Base-by-base conservation (phyloP, 1,284 basidiomycete species). In the Xanthoconium separans region DNA sequence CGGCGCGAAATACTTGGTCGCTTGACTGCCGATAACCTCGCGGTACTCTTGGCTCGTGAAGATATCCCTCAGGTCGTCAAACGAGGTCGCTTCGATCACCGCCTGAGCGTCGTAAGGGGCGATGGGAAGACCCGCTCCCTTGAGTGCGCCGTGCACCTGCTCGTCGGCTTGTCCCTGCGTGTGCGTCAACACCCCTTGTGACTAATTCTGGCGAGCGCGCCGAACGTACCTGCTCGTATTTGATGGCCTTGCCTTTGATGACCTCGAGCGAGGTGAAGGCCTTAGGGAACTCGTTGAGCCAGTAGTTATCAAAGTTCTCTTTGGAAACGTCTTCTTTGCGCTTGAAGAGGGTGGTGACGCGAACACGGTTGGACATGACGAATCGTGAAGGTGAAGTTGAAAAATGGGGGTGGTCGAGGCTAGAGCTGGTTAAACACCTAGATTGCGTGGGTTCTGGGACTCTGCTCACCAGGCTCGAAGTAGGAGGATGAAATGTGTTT, bases 281-380 rank as follows among this genome's bases (percentile, higher is more conserved):
- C 29, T 56, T 53, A 13, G 51, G 53, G 47, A 58, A 58, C 10
- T 53, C 52, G 47, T 53, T 54, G 27, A 47, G 44, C 60, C 58
- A 63, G 44, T 58, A 57, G 33, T 47, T 39, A 0, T 51, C 51
- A 50, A 61, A 60, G n/a, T 57, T 58, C 31, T 60, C 60, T 40
- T 53, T 41, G 22, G 60, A 56, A 40, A 61, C 22, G 10, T 52
- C 60, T 30, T 52, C 60, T 24, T 59, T 63, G 29, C 56, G 57
- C 33, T 54, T 55, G 39, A 61, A 36, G 45, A 44, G 36, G 37
- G 46, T 43, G 10, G 51, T 55, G 37, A 61, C 47, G 42, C 62
- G 58, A 22, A 56, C 56, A 20, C 58, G 58, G 31, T 55, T 50
- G 45, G 33, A 10, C 36, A 18, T 16, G 36, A 16, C n/a, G n/a